Evolutionary conservation across 371 early-diverging fungal genomes (phyloP).

Genomic region (Rhizopus stolonifer): DNA sequence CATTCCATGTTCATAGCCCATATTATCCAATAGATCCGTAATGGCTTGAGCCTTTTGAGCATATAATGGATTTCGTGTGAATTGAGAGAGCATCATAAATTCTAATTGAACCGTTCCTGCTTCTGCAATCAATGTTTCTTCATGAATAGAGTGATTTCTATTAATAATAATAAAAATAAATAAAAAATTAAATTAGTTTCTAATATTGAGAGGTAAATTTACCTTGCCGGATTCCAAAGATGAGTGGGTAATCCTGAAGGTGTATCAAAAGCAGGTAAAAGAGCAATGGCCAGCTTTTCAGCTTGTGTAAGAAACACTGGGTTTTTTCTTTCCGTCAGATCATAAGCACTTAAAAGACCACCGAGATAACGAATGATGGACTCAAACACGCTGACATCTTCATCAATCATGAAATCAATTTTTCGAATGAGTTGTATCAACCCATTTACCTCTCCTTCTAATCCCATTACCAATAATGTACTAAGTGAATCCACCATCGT

Average conservation of each 20-base stretch:
- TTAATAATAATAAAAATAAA: too few relatives aligned
- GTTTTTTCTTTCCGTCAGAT: conserved; percentile 52
- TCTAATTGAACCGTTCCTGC: conserved; percentile 88
- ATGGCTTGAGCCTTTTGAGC: conserved; percentile 57
- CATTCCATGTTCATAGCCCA: conserved; percentile 41
- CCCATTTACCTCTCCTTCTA: conserved; percentile 65
- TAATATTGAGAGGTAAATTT: too few relatives aligned
- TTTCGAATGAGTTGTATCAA: conserved; percentile 57
- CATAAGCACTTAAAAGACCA: conserved; percentile 80
- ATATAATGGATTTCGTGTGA: conserved; percentile 67
- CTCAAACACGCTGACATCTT: conserved; percentile 78
- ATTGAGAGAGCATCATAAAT: conserved; percentile 72
- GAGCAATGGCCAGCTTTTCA: conserved; percentile 47
- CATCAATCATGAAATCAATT: conserved; percentile 42
- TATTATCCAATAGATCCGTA: conserved; percentile 43
- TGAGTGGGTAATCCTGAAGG: conserved; percentile 59
- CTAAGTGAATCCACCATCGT: conserved; percentile 84
- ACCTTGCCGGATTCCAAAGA: conserved; percentile 41
- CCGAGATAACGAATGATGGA: conserved; percentile 89
- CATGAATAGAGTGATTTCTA: conserved; percentile 20
- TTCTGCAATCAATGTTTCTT: conserved; percentile 65
- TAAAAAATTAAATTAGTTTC: too few relatives aligned
- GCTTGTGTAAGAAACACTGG: conserved; percentile 46
- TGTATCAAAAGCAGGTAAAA: conserved; percentile 64
- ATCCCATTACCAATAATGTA: conserved; percentile 77